Evolutionary conservation across 768 basidiomycete genomes (phyloP).

Genomic region (Lentinula detonsa): DNA sequence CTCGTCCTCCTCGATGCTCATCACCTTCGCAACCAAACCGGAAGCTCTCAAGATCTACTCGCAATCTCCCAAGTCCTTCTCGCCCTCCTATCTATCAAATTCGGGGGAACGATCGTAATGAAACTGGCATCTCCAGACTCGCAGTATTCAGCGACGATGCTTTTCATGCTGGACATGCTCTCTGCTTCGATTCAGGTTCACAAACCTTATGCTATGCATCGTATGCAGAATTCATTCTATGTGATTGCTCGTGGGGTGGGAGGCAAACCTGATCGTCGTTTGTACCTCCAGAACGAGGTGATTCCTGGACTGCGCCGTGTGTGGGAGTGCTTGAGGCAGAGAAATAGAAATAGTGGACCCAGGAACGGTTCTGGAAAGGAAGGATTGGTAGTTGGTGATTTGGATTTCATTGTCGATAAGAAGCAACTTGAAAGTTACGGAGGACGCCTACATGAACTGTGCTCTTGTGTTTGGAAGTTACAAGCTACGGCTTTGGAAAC

Average conservation of each 20-base stretch:
- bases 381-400: conserved; percentile 14
- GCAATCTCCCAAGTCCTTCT: conserved; percentile 24
- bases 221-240: conserved; percentile 24
- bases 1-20: conserved; percentile 28
- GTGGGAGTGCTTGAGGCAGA: conserved; percentile 17
- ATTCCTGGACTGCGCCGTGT: conserved; percentile 15
- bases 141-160: conserved; percentile 19
- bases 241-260: conserved; percentile 21
- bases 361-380: conserved; percentile 2
- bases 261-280: conserved; percentile 8
- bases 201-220: conserved; percentile 24
- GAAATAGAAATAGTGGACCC: not conserved
- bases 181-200: conserved; percentile 15
- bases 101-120: conserved; percentile 23
- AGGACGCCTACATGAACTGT: conserved; percentile 16
- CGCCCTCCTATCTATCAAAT: conserved; percentile 15
- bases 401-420: conserved; percentile 21
- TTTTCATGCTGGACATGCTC: conserved; percentile 22
- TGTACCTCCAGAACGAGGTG: conserved; percentile 5
- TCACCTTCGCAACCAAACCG: conserved; percentile 16
- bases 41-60: conserved; percentile 15
- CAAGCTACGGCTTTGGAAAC: not conserved
- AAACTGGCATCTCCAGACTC: conserved; percentile 19
- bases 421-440: conserved; percentile 15
- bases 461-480: not conserved